Base-by-base conservation (phyloP, 1,284 basidiomycete species). In the Singerocomus inundabilis region DNA sequence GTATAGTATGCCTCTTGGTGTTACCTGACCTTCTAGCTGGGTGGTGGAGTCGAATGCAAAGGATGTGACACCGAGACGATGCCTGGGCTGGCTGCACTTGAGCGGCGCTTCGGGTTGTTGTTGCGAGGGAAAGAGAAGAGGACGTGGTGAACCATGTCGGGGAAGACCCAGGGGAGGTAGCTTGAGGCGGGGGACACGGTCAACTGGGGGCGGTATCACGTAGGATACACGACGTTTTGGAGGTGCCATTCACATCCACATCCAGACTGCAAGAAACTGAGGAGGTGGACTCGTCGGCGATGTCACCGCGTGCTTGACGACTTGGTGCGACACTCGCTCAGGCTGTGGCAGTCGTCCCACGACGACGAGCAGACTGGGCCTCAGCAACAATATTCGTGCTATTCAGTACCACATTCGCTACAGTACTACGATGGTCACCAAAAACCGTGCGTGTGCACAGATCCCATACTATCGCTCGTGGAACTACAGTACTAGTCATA, bases 1-100 rank as follows among this genome's bases (percentile, higher is more conserved):
- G 68, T 98, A 98, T 9, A 99, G 74, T 43, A 99, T 96, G 2
- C 97, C 96, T 56, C 88, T 83, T 0, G 96, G 95, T 6, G 74
- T 63, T 18, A 66, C 51, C 15, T 73, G 73, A 7, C 84, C 85
- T 15, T 77, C 66, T 5, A 97, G 75, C 36, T 82, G 77, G 1
- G 94, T 97, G 1, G 88, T 85, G 0, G 82, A 79, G 70, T 98
- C 95, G 33, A 98, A 73, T 0, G 91, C 94, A 31, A 98, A 79
- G 1, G 89, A 86, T 1, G 89, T 82, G 13, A 96, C 84, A 6
- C 91, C 89, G 0, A 97, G 81, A n/a, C 91, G 82, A 70, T 98
- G 94, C 26, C 85, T 79, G 7, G 91, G 90, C 59, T 90, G 82
- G 42, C 29, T 52, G n/a, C 38, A 53, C 16, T 45, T 49, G 33